These are phyloP conservation scores for Paecilomyces variotii DNA, from an alignment of 2,329 filamentous ascomycete species.

Conservation along the genomic window DNA sequence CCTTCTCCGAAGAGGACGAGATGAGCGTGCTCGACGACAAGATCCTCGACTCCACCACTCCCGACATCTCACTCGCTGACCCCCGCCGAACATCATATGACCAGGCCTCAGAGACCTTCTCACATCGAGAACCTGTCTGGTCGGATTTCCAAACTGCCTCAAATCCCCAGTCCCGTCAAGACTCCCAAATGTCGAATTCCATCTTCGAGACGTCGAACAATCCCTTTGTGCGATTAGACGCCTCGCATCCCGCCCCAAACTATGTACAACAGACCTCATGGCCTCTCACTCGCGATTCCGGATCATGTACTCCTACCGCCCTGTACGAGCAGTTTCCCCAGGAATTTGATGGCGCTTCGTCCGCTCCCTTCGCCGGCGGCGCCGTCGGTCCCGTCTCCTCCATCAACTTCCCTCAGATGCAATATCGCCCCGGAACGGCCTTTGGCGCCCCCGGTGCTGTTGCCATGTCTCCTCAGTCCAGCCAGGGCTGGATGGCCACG, in stretches of 20 bases:
- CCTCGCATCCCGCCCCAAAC: constrained; percentile 35
- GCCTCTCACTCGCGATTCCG: constrained; percentile 58
- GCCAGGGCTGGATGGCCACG: constrained; percentile 48
- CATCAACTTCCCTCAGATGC: constrained; percentile 31
- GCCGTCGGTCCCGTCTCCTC: constrained; percentile 32
- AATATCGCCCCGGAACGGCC: constrained; percentile 41
- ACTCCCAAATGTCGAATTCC: constrained; percentile 37
- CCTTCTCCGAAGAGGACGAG: constrained; percentile 42
- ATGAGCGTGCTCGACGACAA: constrained; percentile 44
- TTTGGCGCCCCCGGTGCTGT: constrained; percentile 42
- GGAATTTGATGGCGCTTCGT: constrained; percentile 42
- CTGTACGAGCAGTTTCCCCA: constrained; percentile 57
- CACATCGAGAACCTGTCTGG: constrained; percentile 45
- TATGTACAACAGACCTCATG: constrained; percentile 48
- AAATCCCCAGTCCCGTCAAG: constrained; percentile 28
- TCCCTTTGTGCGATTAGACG: constrained; percentile 58
- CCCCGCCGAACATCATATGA: constrained; percentile 39
- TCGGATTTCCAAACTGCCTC: constrained; percentile 12
- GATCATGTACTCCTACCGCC: constrained; percentile 65
- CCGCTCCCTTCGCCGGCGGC: constrained; percentile 35
- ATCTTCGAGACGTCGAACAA: constrained; percentile 44
- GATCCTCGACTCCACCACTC: constrained; percentile 42
- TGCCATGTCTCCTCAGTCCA: constrained; percentile 55
- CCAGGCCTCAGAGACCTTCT: constrained; percentile 44
- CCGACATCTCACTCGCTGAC: constrained; percentile 41